Evolutionary conservation across 2,329 filamentous ascomycete species (phyloP).

Genomic region (Fusarium bulbicola): DNA sequence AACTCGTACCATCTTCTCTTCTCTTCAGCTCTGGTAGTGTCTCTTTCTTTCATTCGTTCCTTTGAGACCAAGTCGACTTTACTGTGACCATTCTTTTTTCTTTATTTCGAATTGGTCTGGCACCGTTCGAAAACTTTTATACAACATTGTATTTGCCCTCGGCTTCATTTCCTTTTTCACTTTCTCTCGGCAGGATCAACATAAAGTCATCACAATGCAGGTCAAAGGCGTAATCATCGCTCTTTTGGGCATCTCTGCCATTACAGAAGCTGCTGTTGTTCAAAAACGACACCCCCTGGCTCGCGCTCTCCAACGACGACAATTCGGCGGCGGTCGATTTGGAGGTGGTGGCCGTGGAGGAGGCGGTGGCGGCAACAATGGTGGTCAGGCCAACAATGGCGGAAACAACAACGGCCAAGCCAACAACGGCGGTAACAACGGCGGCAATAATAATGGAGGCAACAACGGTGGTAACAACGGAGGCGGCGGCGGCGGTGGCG

Average conservation of each 20-base stretch:
- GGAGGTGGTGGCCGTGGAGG: slow-evolving; percentile 32
- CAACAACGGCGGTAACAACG: slow-evolving; percentile 31
- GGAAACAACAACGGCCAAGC: slow-evolving; percentile 36
- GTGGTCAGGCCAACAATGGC: slow-evolving; percentile 33
- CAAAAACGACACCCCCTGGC: slow-evolving; percentile 50
- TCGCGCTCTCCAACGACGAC: slow-evolving; percentile 53
- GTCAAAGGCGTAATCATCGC: slow-evolving; percentile 59
- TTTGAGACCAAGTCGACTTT: slow-evolving; percentile 43
- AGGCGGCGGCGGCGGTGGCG: slow-evolving; percentile 22
- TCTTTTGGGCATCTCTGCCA: slow-evolving; percentile 58
- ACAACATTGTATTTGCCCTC: slow-evolving; percentile 19
- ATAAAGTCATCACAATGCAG: slow-evolving; percentile 56
- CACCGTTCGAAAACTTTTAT: slow-evolving; percentile 49
- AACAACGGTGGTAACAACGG: slow-evolving; percentile 43
- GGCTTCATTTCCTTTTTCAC: slow-evolving; percentile 16
- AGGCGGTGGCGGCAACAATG: slow-evolving; percentile 39
- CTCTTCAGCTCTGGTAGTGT: slow-evolving; percentile 60
- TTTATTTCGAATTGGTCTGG: slow-evolving; percentile 58
- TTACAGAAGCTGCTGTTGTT: slow-evolving; percentile 58
- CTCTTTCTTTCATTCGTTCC: slow-evolving; percentile 59
- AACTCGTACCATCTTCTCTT: slow-evolving; percentile 47
- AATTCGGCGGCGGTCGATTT: slow-evolving; percentile 45
- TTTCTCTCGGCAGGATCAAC: slow-evolving; percentile 34
- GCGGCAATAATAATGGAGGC: slow-evolving; percentile 26
- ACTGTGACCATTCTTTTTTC: slow-evolving; percentile 58